Percentiles rank a stretch among this genome's conserved stretches.
Evolutionary conservation across 2,329 filamentous ascomycete genomes (phyloP).

Genomic region (Aspergillus pseudoglaucus): DNA sequence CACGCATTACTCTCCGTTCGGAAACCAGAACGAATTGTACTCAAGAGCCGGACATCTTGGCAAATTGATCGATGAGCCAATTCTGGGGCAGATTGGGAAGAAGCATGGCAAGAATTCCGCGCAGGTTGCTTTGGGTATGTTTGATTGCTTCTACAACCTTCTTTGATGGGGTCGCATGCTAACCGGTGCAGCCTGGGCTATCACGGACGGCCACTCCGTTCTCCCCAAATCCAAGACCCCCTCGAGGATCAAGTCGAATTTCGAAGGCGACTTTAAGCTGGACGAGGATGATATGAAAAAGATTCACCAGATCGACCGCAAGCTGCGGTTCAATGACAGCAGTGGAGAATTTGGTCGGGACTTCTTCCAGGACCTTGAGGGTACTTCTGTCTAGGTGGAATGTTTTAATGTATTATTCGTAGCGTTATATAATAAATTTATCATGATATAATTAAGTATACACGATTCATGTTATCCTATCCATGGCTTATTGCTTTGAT

Average conservation of each 20-base stretch:
- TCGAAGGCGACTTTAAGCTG: conserved; percentile 53
- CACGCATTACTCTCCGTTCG: conserved; percentile 51
- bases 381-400: conserved; percentile 30
- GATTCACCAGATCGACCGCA: conserved; percentile 52
- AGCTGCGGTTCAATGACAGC: conserved; percentile 57
- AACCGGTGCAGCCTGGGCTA: conserved; percentile 43
- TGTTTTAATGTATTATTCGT: no score
- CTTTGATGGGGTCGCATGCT: no score
- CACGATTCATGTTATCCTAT: no score
- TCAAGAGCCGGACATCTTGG: conserved; percentile 35
- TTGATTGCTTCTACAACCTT: no score
- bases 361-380: conserved; percentile 55
- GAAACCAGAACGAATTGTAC: conserved; percentile 49
- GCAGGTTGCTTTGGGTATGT: conserved; percentile 46
- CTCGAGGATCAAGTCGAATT: conserved; percentile 36
- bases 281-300: conserved; percentile 51
- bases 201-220: conserved; percentile 46
- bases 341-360: conserved; percentile 50
- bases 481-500: not conserved
- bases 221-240: conserved; percentile 49
- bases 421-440: no score
- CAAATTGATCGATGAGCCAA: conserved; percentile 48
- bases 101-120: conserved; percentile 47
- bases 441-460: no score
- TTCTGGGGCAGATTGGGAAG: conserved; percentile 45